These are phyloP conservation scores for Erythrophleum ivorense DNA, from an alignment of 331 rosid genomes.

Conservation along the genomic window DNA sequence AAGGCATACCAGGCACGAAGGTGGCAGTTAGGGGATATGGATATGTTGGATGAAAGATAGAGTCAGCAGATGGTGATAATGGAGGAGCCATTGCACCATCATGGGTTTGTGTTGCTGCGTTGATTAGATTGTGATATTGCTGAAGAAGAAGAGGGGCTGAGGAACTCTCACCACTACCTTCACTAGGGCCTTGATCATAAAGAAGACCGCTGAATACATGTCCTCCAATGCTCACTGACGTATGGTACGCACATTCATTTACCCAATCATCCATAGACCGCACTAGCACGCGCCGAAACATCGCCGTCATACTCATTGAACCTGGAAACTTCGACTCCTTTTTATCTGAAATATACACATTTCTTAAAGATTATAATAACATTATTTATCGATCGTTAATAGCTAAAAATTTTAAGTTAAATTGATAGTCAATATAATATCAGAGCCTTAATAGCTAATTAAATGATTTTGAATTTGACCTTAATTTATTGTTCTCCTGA, in stretches of 20 bases:
- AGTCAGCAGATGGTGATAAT: conserved; percentile 29
- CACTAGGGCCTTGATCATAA: conserved; percentile 61
- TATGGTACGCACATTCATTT: conserved; percentile 61
- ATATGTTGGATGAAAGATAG: conserved; percentile 35
- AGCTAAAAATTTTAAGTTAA: too few species aligned
- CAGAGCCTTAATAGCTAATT: too few species aligned
- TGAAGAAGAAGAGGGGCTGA: conserved; percentile 23
- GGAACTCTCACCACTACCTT: conserved; percentile 12
- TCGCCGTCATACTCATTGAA: conserved; percentile 49
- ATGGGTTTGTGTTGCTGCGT: conserved; percentile 11
- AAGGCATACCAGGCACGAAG: conserved; percentile 55
- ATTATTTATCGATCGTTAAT: too few species aligned
- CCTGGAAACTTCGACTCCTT: conserved; percentile 52
- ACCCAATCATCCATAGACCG: conserved; percentile 50
- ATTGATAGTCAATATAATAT: too few species aligned
- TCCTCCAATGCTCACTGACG: conserved; percentile 63
- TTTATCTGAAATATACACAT: conserved; percentile 33
- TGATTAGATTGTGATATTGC: conserved; percentile 23
- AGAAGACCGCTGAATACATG: conserved; percentile 65
- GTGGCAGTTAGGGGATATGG: conserved; percentile 38
- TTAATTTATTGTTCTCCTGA: too few species aligned
- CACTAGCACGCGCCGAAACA: conserved; percentile 57
- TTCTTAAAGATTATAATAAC: not conserved
- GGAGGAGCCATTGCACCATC: conserved; percentile 36
- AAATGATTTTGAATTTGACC: too few species aligned